Evolutionary conservation across 1,139 yeast species (phyloP).

Genomic region (Zygosaccharomyces pseudobailii): DNA sequence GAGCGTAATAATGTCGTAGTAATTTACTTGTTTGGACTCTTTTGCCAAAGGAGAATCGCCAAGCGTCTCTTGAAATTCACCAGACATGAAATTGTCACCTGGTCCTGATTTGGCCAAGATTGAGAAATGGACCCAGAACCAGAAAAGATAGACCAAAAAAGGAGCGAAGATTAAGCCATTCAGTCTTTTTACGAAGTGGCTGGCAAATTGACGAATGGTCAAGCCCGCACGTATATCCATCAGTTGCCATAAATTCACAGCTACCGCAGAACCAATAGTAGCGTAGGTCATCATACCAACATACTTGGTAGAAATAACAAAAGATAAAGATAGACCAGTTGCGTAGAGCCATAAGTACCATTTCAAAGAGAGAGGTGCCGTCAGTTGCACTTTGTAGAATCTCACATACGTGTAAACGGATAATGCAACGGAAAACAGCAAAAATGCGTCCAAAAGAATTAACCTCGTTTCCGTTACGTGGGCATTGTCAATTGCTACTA

Average conservation of each 20-base stretch:
- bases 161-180: constrained; percentile 75
- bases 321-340: constrained; percentile 82
- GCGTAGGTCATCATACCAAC: constrained; percentile 90
- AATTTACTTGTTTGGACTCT: constrained; percentile 68
- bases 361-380: constrained; percentile 52
- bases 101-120: constrained; percentile 85
- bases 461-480: constrained; percentile 88
- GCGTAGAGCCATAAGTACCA: constrained; percentile 89
- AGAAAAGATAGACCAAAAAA: constrained; percentile 72
- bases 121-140: constrained; percentile 91
- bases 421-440: constrained; percentile 74
- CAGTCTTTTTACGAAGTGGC: constrained; percentile 75
- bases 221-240: constrained; percentile 71
- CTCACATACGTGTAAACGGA: constrained; percentile 74
- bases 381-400: constrained; percentile 65
- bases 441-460: constrained; percentile 85
- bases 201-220: constrained; percentile 49
- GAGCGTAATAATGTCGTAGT: constrained; percentile 68
- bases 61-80: constrained; percentile 88
- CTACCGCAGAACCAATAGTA: constrained; percentile 81
- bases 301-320: constrained; percentile 90
- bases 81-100: constrained; percentile 90
- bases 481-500: constrained; percentile 87
- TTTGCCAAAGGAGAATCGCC: constrained; percentile 75
- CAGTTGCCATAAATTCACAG: constrained; percentile 80